Evolutionary conservation across 768 basidiomycete genomes (phyloP).

Genomic region (Mycena albidolilacea): DNA sequence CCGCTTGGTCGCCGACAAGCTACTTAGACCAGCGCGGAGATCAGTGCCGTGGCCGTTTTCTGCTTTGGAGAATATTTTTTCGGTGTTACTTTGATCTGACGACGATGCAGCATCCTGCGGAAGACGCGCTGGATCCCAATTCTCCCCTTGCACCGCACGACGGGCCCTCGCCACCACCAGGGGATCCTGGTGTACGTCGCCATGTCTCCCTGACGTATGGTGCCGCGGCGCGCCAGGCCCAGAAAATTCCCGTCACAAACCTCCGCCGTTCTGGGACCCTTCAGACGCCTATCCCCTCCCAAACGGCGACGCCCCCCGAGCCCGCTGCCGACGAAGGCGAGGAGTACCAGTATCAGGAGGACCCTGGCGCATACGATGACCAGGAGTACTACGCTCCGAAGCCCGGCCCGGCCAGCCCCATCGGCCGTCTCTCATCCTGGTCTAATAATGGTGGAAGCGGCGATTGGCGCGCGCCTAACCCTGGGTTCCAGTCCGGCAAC

Average conservation of each 20-base stretch:
- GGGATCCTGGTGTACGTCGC: conserved; percentile 79
- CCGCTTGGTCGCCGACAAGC: background rate
- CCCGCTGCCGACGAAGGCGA: conserved; percentile 68
- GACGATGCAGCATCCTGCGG: conserved; percentile 50
- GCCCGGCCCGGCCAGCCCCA: conserved; percentile 67
- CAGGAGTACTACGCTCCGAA: conserved; percentile 64
- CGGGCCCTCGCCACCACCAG: conserved; percentile 80
- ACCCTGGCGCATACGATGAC: conserved; percentile 71
- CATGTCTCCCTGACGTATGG: conserved; percentile 87
- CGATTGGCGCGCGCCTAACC: conserved; percentile 45
- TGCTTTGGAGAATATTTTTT: background rate
- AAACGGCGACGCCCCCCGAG: conserved; percentile 58
- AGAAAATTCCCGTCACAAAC: conserved; percentile 63
- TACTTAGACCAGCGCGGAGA: background rate
- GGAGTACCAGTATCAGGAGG: conserved; percentile 64
- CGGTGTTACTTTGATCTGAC: conserved; percentile 21
- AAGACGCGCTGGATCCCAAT: conserved; percentile 61
- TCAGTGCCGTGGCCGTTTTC: conserved; percentile 8
- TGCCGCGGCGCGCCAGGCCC: conserved; percentile 65
- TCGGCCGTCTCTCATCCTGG: conserved; percentile 81
- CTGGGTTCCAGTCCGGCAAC: conserved; percentile 48
- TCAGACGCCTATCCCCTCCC: conserved; percentile 65
- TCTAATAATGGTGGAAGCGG: conserved; percentile 38
- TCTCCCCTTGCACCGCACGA: conserved; percentile 80
- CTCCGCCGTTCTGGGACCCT: conserved; percentile 86